phyloP scores from a whole-genome alignment of 495 filamentous ascomycete genomes.

The Aspergillus nanangensis region DNA sequence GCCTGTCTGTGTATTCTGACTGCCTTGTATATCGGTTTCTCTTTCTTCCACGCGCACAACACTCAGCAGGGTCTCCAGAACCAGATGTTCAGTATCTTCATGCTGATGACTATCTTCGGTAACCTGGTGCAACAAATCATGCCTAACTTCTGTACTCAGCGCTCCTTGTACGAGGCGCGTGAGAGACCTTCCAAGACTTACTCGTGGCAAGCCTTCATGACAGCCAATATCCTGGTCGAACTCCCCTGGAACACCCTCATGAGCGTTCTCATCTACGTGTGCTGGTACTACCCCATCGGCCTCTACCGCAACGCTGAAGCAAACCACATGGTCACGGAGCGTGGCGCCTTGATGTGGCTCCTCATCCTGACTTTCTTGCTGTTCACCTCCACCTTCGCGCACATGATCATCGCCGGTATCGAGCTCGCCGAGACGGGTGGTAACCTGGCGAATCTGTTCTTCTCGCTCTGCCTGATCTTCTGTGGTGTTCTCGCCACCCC shows the following conservation, averaged over 20 bases:
- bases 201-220: slow-evolving; percentile 69
- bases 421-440: slow-evolving; percentile 59
- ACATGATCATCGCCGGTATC: slow-evolving; percentile 62
- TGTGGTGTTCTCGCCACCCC: slow-evolving; percentile 65
- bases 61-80: slow-evolving; percentile 81
- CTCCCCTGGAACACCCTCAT: slow-evolving; percentile 70
- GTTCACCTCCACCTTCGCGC: slow-evolving; percentile 58
- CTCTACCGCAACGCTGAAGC: slow-evolving; percentile 50
- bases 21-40: slow-evolving; percentile 83
- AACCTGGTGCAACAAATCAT: slow-evolving; percentile 77
- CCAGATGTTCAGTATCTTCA: slow-evolving; percentile 87
- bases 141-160: slow-evolving; percentile 64
- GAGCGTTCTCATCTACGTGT: slow-evolving; percentile 55
- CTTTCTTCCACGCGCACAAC: slow-evolving; percentile 75
- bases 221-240: slow-evolving; percentile 66
- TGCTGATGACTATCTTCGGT: slow-evolving; percentile 78
- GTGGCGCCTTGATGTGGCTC: slow-evolving; percentile 57
- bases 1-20: slow-evolving; percentile 46
- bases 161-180: slow-evolving; percentile 66
- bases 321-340: slow-evolving; percentile 40
- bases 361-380: slow-evolving; percentile 52
- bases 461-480: slow-evolving; percentile 60
- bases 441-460: slow-evolving; percentile 57
- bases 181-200: slow-evolving; percentile 72
- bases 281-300: slow-evolving; percentile 69